phyloP scores from a whole-genome alignment of 2,329 filamentous ascomycete genomes.

The Botryotinia convoluta region DNA sequence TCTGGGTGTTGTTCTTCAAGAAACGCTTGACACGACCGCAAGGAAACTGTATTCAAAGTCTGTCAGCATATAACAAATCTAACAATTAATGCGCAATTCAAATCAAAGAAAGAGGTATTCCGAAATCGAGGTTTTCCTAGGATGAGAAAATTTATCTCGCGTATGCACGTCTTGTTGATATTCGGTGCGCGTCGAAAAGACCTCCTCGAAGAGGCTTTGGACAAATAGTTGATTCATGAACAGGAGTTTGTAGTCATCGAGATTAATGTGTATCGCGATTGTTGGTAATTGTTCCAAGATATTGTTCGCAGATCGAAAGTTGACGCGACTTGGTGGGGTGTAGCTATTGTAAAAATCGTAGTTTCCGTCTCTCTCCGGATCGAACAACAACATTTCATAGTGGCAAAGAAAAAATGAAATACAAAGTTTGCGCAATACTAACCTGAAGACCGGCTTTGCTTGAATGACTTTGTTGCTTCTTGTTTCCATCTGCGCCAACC shows the following conservation, averaged over 20 bases:
- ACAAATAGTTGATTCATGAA: neutral
- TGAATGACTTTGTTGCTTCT: conserved; percentile 41
- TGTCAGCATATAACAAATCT: conserved; percentile 34
- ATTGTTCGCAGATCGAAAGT: conserved; percentile 22
- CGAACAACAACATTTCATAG: neutral
- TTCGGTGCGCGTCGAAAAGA: conserved; percentile 28
- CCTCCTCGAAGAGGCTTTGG: neutral
- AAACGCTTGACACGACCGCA: conserved; percentile 99
- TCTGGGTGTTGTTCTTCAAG: conserved; percentile 97
- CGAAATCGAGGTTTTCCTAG: conserved; percentile 3
- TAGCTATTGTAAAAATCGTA: conserved; percentile 22
- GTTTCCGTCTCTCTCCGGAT: conserved; percentile 12
- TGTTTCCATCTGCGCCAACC: conserved; percentile 37
- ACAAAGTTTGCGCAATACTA: conserved; percentile 28
- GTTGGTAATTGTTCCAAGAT: neutral
- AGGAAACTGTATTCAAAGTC: conserved; percentile 68
- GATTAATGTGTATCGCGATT: neutral
- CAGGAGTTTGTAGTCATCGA: neutral
- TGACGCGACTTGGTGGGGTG: conserved; percentile 37
- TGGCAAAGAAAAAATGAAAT: neutral
- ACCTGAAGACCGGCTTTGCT: conserved; percentile 41
- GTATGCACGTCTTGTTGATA: conserved; percentile 27
- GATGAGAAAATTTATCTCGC: conserved; percentile 15
- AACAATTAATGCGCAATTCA: neutral
- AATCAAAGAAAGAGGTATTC: neutral